Evolutionary conservation across 177 flowering plant genomes (phyloP).

Genomic region (Vitis hybrid): DNA sequence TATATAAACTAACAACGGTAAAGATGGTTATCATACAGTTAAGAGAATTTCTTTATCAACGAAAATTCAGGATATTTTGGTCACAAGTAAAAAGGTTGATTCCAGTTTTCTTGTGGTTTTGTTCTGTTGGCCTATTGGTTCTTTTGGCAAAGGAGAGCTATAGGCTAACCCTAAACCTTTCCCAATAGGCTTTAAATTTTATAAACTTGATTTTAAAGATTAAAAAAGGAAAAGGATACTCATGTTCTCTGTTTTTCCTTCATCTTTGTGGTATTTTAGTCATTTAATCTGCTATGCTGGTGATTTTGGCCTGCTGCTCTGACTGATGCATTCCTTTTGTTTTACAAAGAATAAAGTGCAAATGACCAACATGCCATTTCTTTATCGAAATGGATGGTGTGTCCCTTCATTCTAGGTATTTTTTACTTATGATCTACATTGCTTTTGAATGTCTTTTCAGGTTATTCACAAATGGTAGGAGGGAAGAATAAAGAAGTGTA

Average conservation of each 20-base stretch:
- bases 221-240: not conserved
- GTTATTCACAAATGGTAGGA: slow-evolving; percentile 7
- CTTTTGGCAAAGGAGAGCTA: slow-evolving; percentile 22
- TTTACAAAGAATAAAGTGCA: not conserved
- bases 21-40: not conserved
- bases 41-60: not conserved
- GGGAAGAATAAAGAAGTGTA: slow-evolving; percentile 69
- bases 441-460: slow-evolving; percentile 10
- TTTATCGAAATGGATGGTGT: not conserved
- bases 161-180: slow-evolving; percentile 6
- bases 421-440: slow-evolving; percentile 1
- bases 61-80: slow-evolving; percentile 22
- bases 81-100: slow-evolving; percentile 29
- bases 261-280: not conserved
- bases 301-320: not conserved
- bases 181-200: slow-evolving; percentile 10
- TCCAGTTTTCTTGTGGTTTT: slow-evolving; percentile 19
- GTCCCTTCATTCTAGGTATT: slow-evolving; percentile 11
- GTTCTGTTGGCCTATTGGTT: slow-evolving; percentile 10
- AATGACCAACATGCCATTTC: not conserved
- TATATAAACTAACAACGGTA: slow-evolving; percentile 1
- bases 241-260: not conserved
- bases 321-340: not conserved
- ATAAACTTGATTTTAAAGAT: not conserved
- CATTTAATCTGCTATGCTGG: not conserved